Conservation (phyloP, 2,329 filamentous ascomycete species). For the Xenosphaeropsis pyriputrescens region DNA sequence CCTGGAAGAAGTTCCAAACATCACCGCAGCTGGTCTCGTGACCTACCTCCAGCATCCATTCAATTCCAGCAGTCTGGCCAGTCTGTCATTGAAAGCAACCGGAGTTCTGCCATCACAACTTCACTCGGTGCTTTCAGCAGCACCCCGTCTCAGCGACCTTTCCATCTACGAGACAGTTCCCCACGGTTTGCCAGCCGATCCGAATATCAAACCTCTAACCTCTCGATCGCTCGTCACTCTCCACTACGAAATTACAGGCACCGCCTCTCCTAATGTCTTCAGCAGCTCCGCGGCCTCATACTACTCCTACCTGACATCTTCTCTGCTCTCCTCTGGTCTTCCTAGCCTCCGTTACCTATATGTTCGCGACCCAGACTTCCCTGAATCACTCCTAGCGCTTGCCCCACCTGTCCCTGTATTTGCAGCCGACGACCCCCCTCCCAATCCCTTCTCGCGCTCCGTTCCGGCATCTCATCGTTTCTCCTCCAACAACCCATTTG, state of each 20-base stretch:
- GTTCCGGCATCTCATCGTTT: constrained; percentile 9
- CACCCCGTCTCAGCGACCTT: constrained; percentile 27
- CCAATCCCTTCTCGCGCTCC: constrained; percentile 6
- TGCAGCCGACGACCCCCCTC: constrained; percentile 17
- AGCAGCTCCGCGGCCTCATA: constrained; percentile 43
- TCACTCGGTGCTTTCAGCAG: constrained; percentile 23
- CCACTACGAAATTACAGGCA: constrained; percentile 68
- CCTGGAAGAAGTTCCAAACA: constrained; percentile 52
- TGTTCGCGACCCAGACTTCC: constrained; percentile 72
- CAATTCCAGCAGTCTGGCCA: constrained; percentile 43
- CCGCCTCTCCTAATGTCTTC: constrained; percentile 40
- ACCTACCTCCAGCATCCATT: constrained; percentile 50
- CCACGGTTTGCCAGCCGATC: constrained; percentile 38
- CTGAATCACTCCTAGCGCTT: constrained; percentile 57
- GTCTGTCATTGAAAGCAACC: constrained; percentile 57
- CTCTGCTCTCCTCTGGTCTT: constrained; percentile 60
- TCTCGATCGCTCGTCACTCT: constrained; percentile 58
- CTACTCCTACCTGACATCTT: constrained; percentile 77
- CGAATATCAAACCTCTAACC: constrained; percentile 42
- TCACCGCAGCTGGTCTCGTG: constrained; percentile 59
- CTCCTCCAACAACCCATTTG: constrained; percentile 18
- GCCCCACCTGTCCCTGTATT: constrained; percentile 46
- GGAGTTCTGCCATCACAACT: constrained; percentile 40
- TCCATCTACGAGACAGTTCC: constrained; percentile 39
- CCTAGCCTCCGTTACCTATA: constrained; percentile 66